Evolutionary conservation across 139 green algal species (phyloP).

Genomic region (Chlorella sp.): DNA sequence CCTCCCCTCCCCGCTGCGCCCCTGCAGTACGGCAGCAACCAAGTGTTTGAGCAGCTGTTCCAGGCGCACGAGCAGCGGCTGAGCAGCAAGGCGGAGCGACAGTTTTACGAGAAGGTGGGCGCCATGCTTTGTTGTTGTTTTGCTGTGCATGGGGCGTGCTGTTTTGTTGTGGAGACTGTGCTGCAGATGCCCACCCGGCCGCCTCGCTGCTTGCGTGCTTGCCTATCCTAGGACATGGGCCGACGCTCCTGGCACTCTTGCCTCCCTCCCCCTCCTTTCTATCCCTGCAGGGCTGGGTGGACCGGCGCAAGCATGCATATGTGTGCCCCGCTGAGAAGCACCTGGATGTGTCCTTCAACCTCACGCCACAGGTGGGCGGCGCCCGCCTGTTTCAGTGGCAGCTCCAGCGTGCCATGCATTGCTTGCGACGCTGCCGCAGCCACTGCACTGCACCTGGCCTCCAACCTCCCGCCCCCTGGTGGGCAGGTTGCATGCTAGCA

Average conservation of each 20-base stretch:
- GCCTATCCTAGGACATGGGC: background rate
- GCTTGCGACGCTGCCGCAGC: no score
- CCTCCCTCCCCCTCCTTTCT: no score
- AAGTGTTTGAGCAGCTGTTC: slow-evolving; percentile 85
- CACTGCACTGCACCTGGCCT: no score
- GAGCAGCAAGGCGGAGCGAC: slow-evolving; percentile 8
- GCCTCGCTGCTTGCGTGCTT: no score
- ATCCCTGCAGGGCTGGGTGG: background rate
- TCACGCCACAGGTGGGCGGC: slow-evolving; percentile 42
- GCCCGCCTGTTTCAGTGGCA: background rate
- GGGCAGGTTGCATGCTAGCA: no score
- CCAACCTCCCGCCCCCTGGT: no score
- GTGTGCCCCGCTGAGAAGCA: slow-evolving; percentile 69
- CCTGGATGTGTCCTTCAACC: slow-evolving; percentile 77
- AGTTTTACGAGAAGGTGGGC: background rate
- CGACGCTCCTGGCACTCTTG: background rate
- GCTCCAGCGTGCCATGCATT: no score
- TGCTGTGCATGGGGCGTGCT: no score
- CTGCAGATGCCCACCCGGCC: no score
- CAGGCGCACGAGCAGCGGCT: slow-evolving; percentile 76
- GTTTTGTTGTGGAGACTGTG: no score
- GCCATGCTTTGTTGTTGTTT: background rate
- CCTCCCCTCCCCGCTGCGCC: background rate
- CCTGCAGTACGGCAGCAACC: slow-evolving; percentile 70
- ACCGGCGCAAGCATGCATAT: slow-evolving; percentile 46